Evolutionary conservation across 2,329 filamentous ascomycete species (phyloP).

Genomic region (Aspergillus proliferans): DNA sequence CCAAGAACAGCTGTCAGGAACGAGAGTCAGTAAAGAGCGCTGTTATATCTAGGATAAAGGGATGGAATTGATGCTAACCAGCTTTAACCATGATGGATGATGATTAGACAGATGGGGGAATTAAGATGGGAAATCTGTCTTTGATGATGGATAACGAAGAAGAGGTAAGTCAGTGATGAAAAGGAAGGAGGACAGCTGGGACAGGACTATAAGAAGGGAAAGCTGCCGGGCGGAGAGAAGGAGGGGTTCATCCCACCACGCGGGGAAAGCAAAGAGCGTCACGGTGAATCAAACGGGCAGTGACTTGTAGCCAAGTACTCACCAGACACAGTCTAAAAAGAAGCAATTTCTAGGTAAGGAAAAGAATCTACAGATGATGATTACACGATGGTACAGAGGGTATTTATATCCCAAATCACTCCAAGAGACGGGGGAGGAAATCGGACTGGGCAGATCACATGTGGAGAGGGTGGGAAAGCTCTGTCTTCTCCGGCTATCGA

Average conservation of each 20-base stretch:
- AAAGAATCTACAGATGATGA: background rate
- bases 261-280: background rate
- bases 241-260: background rate
- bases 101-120: background rate
- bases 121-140: constrained; percentile 4
- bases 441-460: constrained; percentile 10
- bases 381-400: background rate
- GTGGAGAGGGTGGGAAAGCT: constrained; percentile 6
- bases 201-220: constrained; percentile 4
- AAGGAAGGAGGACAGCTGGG: constrained; percentile 1
- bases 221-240: constrained; percentile 5
- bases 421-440: background rate
- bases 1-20: constrained; percentile 68
- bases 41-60: background rate
- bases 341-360: background rate
- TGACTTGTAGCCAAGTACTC: background rate
- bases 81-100: constrained; percentile 45
- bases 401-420: background rate
- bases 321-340: background rate
- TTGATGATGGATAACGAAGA: constrained; percentile 3
- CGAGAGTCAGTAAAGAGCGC: constrained; percentile 13
- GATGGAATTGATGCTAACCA: constrained; percentile 20
- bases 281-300: background rate
- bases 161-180: constrained; percentile 1
- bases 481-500: too few relatives aligned